phyloP scores from a whole-genome alignment of 148 eudicot species.

The Hydrangea macrophylla region DNA sequence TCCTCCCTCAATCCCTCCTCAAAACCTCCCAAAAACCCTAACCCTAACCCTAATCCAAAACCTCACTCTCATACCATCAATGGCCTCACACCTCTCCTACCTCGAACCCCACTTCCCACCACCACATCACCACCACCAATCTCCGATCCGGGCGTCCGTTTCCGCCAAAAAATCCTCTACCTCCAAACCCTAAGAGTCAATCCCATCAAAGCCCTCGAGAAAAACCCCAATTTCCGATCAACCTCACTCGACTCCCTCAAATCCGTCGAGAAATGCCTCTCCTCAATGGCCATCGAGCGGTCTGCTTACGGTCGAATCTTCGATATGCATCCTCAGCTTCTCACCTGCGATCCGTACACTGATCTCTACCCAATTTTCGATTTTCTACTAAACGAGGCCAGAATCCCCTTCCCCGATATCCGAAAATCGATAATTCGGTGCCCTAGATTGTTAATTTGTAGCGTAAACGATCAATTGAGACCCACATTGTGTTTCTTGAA shows the following conservation, averaged over 20 bases:
- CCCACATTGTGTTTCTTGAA: constrained; percentile 60
- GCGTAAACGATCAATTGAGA: constrained; percentile 49
- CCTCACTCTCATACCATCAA: constrained; percentile 7
- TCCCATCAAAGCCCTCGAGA: constrained; percentile 58
- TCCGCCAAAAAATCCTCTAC: constrained; percentile 69
- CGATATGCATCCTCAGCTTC: constrained; percentile 75
- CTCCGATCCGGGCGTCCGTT: constrained; percentile 46
- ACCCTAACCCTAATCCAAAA: constrained; percentile 17
- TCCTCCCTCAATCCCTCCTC: background rate
- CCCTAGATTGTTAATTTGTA: constrained; percentile 67
- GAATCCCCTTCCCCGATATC: constrained; percentile 43
- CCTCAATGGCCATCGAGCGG: constrained; percentile 55
- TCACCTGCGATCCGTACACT: constrained; percentile 58
- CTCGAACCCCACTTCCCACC: constrained; percentile 11
- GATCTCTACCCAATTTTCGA: constrained; percentile 61
- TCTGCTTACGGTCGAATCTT: constrained; percentile 62
- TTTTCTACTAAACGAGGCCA: constrained; percentile 57
- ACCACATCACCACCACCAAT: constrained; percentile 14
- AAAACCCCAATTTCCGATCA: constrained; percentile 73
- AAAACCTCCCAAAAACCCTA: background rate
- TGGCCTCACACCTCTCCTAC: constrained; percentile 11
- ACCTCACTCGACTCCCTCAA: constrained; percentile 46
- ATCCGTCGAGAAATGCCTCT: constrained; percentile 52
- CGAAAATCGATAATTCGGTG: constrained; percentile 50
- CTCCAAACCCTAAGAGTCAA: constrained; percentile 64